Evolutionary conservation across 2,329 filamentous ascomycete genomes (phyloP), one percentile per base, ranked within the genome.

Genomic region (Gaeumannomyces tritici): DNA sequence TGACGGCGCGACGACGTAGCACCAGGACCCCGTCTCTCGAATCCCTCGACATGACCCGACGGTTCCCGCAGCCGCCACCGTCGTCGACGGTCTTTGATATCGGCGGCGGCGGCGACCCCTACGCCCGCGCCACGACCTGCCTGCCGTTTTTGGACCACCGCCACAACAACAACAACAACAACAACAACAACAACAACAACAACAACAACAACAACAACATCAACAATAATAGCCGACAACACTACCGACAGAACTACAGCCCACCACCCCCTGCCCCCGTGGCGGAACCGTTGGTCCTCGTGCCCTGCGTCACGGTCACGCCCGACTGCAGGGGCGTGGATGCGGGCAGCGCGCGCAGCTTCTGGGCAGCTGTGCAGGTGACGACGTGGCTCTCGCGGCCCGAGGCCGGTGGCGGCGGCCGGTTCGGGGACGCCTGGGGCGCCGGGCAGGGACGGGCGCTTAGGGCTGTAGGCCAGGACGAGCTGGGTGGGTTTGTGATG

Each of bases 301-400:
- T 65, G 0, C 66, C 66, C 5, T 61, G 63, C 26, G 58, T 68
- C 3, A 62, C 65, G 2, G 62, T 67, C n/a, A 67, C 66, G 1
- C 65, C 66, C 15, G 65, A 66, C 11, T 63, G 61, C 59, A 61
- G 64, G 31, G 64, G 62, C 0, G 57, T 66, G 3, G 62, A 63
- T 8, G 62, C 61, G 27, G 62, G 62, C 28, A 63, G 62, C 31
- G 68, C 69, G 51, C 67, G 70, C 35, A 71, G 66, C 13, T 65
- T 82, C n/a, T 84, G 78, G 81, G 77, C 73, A 5, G 78, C 79
- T 3, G 73, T 83, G 59, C 76, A 83, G 68, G 66, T 83, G 55
- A 77, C 74, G 9, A 74, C 75, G 15, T 75, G 75, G 61, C 66
- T 79, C 9, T 55, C 51, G 33, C 55, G 51, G 18, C 62, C 59